A percentile compares a stretch with the other conserved stretches of the same genome.
Conservation (phyloP, 2,329 filamentous ascomycete species). For the Chaetomium strumarium region DNA sequence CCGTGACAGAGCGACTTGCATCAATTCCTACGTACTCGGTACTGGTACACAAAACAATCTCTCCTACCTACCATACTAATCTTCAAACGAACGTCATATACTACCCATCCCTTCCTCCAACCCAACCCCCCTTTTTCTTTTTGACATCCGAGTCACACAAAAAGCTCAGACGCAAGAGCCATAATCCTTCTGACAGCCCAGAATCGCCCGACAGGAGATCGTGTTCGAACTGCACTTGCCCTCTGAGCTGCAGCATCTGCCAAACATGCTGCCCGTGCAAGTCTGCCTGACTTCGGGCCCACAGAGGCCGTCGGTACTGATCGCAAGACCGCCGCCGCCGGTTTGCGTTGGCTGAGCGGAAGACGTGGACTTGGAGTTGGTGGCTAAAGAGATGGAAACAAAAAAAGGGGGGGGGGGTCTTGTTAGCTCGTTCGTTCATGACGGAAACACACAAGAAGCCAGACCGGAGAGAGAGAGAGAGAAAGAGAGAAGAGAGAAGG, state of each 20-base stretch:
- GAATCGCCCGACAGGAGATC: slow-evolving; percentile 18
- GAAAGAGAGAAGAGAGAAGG: too few species aligned
- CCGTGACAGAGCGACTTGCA: too few species aligned
- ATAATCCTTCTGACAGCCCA: slow-evolving; percentile 23
- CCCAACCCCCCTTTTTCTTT: too few species aligned
- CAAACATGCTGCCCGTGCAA: slow-evolving; percentile 21
- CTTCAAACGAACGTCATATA: not conserved
- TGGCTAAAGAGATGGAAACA: not conserved
- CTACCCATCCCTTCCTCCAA: not conserved
- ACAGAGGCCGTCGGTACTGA: slow-evolving; percentile 22
- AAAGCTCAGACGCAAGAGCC: slow-evolving; percentile 21
- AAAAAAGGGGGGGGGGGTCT: not conserved
- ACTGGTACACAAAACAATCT: too few species aligned
- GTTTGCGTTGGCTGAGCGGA: slow-evolving; percentile 8
- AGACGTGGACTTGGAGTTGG: not conserved
- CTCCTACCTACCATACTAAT: not conserved
- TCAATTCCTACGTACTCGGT: too few species aligned
- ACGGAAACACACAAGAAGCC: not conserved
- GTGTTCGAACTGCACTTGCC: slow-evolving; percentile 19
- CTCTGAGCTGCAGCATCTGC: slow-evolving; percentile 20
- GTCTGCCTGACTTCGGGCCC: slow-evolving; percentile 20
- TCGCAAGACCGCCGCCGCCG: slow-evolving; percentile 1
- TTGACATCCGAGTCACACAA: not conserved
- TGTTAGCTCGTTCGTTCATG: not conserved
- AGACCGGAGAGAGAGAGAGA: too few species aligned